phyloP scores from a whole-genome alignment of 345 rosid genomes.

The Arabidopsis thaliana region TAIR10.1 NC_003074.8:18951501-18952000 shows the following conservation, averaged over 20 bases:
- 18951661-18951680: not conserved
- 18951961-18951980: not conserved
- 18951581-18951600: not conserved
- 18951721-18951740: slow-evolving; percentile 5
- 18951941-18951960: slow-evolving; percentile 57
- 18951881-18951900: slow-evolving; percentile 60
- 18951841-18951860: not conserved
- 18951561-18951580: not conserved
- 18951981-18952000: slow-evolving; percentile 3
- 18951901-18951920: slow-evolving; percentile 67
- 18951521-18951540: not conserved
- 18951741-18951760: slow-evolving; percentile 22
- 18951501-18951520: not conserved
- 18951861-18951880: slow-evolving; percentile 75
- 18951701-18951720: not conserved
- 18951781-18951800: slow-evolving; percentile 5
- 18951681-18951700: not conserved
- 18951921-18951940: slow-evolving; percentile 81
- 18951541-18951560: not conserved
- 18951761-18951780: not conserved
- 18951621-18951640: slow-evolving; percentile 4
- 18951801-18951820: not conserved
- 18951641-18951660: not conserved
- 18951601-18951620: not conserved
- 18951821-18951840: not conserved